Evolutionary conservation across 352 stramenopile genomes (phyloP).

Genomic region (Phytophthora sansomeana): DNA sequence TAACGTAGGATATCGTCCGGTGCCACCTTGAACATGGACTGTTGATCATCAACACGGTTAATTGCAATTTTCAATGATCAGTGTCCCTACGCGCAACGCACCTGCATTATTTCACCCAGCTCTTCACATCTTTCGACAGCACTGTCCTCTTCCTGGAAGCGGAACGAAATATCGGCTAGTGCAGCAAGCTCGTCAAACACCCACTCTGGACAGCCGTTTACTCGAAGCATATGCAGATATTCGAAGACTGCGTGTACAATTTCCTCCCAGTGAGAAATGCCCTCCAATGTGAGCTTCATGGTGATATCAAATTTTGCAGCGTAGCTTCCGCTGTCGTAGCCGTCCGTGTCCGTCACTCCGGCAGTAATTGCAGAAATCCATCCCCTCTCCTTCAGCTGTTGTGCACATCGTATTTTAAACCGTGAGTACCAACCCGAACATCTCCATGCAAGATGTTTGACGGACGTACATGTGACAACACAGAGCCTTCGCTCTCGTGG

Average conservation of each 20-base stretch:
- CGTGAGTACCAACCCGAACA: conserved; percentile 17
- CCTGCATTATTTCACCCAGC: conserved; percentile 79
- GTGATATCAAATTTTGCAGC: conserved; percentile 75
- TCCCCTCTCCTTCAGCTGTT: conserved; percentile 74
- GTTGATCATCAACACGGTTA: conserved; percentile 17
- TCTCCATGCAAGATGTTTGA: neutral
- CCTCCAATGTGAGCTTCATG: conserved; percentile 75
- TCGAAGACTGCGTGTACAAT: conserved; percentile 73
- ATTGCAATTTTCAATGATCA: neutral
- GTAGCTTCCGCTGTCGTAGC: conserved; percentile 75
- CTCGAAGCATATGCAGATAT: conserved; percentile 67
- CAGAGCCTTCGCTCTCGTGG: conserved; percentile 85
- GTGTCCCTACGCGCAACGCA: conserved; percentile 12
- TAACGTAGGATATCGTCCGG: conserved; percentile 69
- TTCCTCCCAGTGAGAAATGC: conserved; percentile 67
- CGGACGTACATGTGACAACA: conserved; percentile 74
- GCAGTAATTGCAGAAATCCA: conserved; percentile 84
- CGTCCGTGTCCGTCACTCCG: conserved; percentile 75
- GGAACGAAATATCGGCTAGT: conserved; percentile 75
- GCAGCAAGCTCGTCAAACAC: conserved; percentile 79
- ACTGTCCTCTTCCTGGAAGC: conserved; percentile 78
- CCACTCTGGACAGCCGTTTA: conserved; percentile 64
- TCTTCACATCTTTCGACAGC: conserved; percentile 76
- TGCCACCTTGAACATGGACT: conserved; percentile 68
- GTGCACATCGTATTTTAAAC: neutral